Conservation (phyloP, 139 green algal species). For the Chlamydomonas schloesseri region DNA sequence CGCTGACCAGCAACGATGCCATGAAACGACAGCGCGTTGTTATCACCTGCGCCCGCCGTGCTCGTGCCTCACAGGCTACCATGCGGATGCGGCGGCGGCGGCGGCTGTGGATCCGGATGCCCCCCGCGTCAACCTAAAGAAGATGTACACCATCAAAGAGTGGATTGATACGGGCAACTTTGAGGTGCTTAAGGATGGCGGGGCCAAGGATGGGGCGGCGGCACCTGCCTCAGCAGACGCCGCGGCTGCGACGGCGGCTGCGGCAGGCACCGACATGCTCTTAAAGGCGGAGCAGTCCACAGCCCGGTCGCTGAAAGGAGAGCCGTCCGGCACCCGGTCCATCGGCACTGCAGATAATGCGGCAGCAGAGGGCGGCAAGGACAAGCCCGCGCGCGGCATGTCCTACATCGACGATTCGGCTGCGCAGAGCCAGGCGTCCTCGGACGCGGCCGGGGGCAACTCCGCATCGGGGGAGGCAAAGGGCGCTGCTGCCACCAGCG, state of each 20-base stretch:
- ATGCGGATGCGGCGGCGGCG: neutral
- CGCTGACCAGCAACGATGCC: no score
- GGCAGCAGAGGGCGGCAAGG: neutral
- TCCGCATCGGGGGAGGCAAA: neutral
- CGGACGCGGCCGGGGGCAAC: neutral
- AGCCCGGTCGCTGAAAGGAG: no score
- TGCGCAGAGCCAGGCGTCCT: slow-evolving; percentile 19
- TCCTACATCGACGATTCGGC: slow-evolving; percentile 25
- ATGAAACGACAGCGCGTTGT: no score
- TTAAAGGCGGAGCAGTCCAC: no score
- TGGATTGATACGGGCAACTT: slow-evolving; percentile 47
- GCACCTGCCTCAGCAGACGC: no score
- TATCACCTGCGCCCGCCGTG: no score
- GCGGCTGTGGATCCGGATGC: neutral
- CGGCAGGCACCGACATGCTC: no score
- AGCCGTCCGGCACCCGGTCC: no score
- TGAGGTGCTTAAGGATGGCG: neutral
- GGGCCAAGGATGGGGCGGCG: no score
- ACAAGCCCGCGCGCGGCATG: neutral
- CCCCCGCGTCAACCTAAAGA: slow-evolving; percentile 31
- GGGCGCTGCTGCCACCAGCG: neutral
- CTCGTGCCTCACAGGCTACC: slow-evolving; percentile 7
- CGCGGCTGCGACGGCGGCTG: no score
- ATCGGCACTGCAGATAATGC: neutral
- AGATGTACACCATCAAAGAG: slow-evolving; percentile 44